A percentile compares a stretch with the other conserved stretches of the same genome.
These are phyloP conservation scores for Thielaviopsis ethacetica DNA, from an alignment of 2,329 filamentous ascomycete genomes.

Conservation along the genomic window DNA sequence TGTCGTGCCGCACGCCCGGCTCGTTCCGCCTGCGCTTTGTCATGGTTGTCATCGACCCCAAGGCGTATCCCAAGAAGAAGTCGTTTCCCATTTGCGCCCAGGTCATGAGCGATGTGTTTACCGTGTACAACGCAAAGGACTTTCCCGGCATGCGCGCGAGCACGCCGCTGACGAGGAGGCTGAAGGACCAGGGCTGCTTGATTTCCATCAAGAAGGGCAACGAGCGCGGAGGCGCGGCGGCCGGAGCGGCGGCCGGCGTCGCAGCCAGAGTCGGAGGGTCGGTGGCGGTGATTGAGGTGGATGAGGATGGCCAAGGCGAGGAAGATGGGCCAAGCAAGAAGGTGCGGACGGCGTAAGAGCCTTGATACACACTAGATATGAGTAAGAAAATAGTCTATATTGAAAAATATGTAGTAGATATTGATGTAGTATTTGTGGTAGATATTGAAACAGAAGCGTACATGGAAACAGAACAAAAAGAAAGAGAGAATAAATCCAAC, in stretches of 20 bases:
- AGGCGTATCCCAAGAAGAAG: slow-evolving; percentile 32
- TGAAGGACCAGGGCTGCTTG: slow-evolving; percentile 67
- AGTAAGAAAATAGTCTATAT: background rate
- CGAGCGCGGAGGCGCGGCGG: slow-evolving; percentile 35
- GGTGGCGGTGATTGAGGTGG: no score
- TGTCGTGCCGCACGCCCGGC: slow-evolving; percentile 64
- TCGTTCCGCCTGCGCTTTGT: slow-evolving; percentile 60
- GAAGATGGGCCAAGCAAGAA: background rate
- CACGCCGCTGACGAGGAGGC: slow-evolving; percentile 52
- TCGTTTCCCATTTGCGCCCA: slow-evolving; percentile 34
- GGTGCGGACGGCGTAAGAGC: background rate
- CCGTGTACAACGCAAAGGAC: slow-evolving; percentile 70
- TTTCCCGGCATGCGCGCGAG: slow-evolving; percentile 74
- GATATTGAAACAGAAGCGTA: no score
- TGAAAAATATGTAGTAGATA: background rate
- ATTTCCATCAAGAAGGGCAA: slow-evolving; percentile 81
- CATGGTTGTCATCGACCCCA: slow-evolving; percentile 54
- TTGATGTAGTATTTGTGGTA: no score
- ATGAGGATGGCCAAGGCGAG: background rate
- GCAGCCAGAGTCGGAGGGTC: background rate
- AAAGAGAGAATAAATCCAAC: background rate
- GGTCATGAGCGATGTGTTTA: slow-evolving; percentile 53
- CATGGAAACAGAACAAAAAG: background rate
- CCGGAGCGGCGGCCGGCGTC: slow-evolving; percentile 26
- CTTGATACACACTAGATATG: background rate